Conservation (phyloP, 345 rosid species). For the Eucalyptus cloeziana region DNA sequence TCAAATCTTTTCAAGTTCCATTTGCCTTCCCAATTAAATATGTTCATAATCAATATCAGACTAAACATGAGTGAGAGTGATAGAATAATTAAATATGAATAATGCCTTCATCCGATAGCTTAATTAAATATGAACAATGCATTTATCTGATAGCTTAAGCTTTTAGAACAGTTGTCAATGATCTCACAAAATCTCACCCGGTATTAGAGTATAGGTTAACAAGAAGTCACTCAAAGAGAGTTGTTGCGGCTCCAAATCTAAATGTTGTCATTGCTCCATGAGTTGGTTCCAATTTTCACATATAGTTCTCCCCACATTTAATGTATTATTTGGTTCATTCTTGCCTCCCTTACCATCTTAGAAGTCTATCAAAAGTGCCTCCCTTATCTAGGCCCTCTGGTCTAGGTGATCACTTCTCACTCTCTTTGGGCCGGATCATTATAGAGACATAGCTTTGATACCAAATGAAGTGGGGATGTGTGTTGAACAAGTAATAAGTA, state of each 20-base stretch:
- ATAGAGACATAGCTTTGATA: neutral
- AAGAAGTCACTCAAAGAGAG: neutral
- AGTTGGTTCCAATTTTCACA: neutral
- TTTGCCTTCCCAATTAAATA: neutral
- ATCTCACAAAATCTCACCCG: no score
- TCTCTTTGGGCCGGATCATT: neutral
- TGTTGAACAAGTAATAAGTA: neutral
- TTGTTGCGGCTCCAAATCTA: neutral
- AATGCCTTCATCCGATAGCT: neutral
- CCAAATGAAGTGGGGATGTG: neutral
- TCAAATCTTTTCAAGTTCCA: neutral
- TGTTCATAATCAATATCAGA: neutral
- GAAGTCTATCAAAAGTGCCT: neutral
- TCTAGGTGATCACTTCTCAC: neutral
- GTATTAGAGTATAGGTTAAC: neutral
- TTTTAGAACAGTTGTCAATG: accelerated
- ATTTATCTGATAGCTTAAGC: accelerated
- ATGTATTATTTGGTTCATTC: neutral
- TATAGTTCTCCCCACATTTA: neutral
- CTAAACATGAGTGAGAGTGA: neutral
- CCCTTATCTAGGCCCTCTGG: neutral
- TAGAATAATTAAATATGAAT: no score
- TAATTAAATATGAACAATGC: no score
- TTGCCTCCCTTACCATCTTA: neutral
- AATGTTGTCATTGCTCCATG: neutral